Evolutionary conservation across 495 filamentous ascomycete species (phyloP).

Genomic region (Bathelium albidoporum): DNA sequence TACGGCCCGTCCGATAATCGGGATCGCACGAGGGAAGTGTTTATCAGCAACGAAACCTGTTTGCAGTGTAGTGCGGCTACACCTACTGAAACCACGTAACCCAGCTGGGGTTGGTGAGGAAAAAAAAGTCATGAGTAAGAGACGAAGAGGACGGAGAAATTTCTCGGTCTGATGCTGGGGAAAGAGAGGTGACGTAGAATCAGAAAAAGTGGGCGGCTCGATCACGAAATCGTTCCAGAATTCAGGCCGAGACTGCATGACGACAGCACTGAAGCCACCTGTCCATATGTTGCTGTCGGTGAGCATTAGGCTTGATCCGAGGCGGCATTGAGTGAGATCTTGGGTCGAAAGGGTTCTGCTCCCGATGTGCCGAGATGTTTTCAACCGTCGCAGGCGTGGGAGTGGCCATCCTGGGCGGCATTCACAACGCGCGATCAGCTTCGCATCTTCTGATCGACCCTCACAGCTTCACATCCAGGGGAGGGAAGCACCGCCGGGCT

Average conservation of each 20-base stretch:
- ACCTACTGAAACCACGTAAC: too few relatives aligned
- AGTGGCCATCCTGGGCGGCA: neutral
- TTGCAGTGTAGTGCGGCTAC: too few relatives aligned
- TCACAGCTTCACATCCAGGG: neutral
- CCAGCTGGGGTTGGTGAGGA: too few relatives aligned
- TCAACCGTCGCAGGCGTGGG: neutral
- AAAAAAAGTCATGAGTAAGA: neutral
- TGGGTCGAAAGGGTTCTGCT: neutral
- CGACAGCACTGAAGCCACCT: neutral
- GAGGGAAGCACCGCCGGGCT: neutral
- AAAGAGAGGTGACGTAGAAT: neutral
- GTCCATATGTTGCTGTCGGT: neutral
- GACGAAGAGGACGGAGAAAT: neutral
- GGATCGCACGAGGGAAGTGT: neutral
- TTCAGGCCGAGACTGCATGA: neutral
- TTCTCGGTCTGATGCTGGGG: neutral
- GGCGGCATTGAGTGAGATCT: neutral
- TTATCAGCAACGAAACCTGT: neutral
- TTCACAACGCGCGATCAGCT: neutral
- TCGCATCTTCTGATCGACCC: neutral
- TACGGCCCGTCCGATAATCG: slow-evolving; percentile 4
- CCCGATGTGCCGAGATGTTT: neutral
- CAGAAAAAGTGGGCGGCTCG: neutral
- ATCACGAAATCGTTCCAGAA: neutral
- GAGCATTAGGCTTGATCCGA: neutral